Conservation (phyloP, 2,329 filamentous ascomycete species). For the Scytalidium sp. region DNA sequence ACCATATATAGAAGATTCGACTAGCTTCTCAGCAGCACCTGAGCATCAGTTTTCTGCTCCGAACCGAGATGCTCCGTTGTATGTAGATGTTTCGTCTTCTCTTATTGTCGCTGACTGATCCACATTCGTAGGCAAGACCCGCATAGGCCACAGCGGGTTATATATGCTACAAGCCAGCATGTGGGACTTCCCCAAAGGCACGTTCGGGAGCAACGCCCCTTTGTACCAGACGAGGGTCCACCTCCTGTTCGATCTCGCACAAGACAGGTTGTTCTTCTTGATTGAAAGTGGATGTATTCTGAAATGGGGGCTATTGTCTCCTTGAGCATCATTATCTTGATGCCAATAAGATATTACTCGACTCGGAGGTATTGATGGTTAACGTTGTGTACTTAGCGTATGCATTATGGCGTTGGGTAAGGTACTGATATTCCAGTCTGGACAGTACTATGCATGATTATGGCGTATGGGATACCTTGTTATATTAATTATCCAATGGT, state of each 20-base stretch:
- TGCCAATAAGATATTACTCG: no score
- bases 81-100: background rate
- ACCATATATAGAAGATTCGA: constrained; percentile 14
- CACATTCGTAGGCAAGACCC: background rate
- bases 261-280: constrained; percentile 7
- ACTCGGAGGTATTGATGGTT: no score
- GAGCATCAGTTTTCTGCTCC: background rate
- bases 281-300: background rate
- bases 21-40: constrained; percentile 14
- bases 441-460: no score
- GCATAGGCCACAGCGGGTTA: background rate
- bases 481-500: no score
- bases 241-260: constrained; percentile 9
- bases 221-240: constrained; percentile 3
- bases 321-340: no score
- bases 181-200: background rate
- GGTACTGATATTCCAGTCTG: no score
- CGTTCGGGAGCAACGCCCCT: background rate
- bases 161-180: background rate
- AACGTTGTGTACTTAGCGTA: no score
- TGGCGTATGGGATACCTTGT: no score
- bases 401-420: no score
- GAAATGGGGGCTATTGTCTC: no score
- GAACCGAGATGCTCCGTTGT: background rate
- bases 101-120: background rate